Percentiles rank a stretch among this genome's conserved stretches.
These are phyloP conservation scores for Spencermartinsiella ligniputridi DNA, from an alignment of 1,139 yeast species.

Conservation along the genomic window DNA sequence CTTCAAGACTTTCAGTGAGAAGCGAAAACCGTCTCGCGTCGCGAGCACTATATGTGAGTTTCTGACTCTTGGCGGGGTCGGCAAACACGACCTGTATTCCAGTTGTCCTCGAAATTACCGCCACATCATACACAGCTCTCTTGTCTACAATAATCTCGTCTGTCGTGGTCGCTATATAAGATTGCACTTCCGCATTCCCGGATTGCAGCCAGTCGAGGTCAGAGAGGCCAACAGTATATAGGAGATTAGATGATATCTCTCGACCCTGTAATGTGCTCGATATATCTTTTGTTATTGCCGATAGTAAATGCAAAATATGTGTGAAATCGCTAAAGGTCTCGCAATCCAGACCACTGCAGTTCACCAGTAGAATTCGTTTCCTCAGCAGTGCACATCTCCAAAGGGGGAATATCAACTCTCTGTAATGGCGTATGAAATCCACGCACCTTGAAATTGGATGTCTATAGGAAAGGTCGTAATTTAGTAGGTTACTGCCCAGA, in stretches of 20 bases:
- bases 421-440: conserved; percentile 48
- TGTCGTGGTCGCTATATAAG: conserved; percentile 62
- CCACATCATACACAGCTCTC: conserved; percentile 50
- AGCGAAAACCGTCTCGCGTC: conserved; percentile 29
- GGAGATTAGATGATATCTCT: conserved; percentile 40
- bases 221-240: conserved; percentile 62
- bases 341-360: not conserved
- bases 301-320: conserved; percentile 46
- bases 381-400: conserved; percentile 68
- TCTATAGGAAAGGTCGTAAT: conserved; percentile 22
- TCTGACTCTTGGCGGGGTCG: conserved; percentile 10
- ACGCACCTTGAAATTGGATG: conserved; percentile 53
- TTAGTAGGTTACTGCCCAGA: conserved; percentile 8
- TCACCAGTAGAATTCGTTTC: conserved; percentile 54
- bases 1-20: conserved; percentile 23
- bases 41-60: conserved; percentile 23
- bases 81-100: conserved; percentile 6
- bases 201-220: conserved; percentile 38
- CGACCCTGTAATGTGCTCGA: conserved; percentile 21
- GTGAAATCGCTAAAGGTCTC: conserved; percentile 34
- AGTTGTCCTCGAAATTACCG: conserved; percentile 19
- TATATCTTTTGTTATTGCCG: conserved; percentile 42
- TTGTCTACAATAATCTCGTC: conserved; percentile 65
- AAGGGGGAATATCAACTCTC: conserved; percentile 67
- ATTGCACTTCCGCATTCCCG: conserved; percentile 22